Evolutionary conservation across 805 yeast genomes (phyloP), one percentile per base, ranked within the genome.

Genomic region (Candida ovalis): DNA sequence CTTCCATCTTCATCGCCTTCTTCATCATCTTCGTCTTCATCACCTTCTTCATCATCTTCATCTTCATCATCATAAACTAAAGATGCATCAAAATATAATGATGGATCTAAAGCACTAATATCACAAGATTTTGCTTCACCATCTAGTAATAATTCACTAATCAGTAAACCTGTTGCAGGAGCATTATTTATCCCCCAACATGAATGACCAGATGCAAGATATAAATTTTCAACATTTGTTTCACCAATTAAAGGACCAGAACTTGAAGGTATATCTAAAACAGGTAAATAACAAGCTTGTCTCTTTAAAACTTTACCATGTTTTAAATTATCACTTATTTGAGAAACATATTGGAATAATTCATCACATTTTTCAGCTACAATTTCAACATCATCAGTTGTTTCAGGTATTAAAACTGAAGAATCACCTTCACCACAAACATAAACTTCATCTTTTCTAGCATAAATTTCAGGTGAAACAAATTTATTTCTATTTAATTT

Each of bases 131-230:
- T 74, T 8, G 86, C 85, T 54, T 79, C 81, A 12, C 97, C 98
- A 44, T 92, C 97, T 40, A 92, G 66, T 41, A 92, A 66, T 46
- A 92, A 60, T 68, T 92, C 98, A 54, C 96, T 82, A 83, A 92
- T 77, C 35, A 94, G 76, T 61, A 88, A 82, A n/a, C 99, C 99
- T 0, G 97, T 91, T 3, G 87, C 97, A 1, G 97, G 97, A 0
- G 97, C 97, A 67, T 94, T 92, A 70, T 92, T 94, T 53, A 92
- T 94, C 21, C 99, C 99, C 99, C 99, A 92, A 69, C 98, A 94
- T 15, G 96, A 86, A 67, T 92, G 99, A 0, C 98, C 99, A 15
- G 92, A 80, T 2, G 97, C 96, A 47, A 92, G 66, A 58, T 72
- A 86, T 51, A 92, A 71, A 51, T 84, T 82, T 21, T 78, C 80